These are phyloP conservation scores for Ascocoryne sarcoides DNA, from an alignment of 2,329 filamentous ascomycete species.

Conservation along the genomic window DNA sequence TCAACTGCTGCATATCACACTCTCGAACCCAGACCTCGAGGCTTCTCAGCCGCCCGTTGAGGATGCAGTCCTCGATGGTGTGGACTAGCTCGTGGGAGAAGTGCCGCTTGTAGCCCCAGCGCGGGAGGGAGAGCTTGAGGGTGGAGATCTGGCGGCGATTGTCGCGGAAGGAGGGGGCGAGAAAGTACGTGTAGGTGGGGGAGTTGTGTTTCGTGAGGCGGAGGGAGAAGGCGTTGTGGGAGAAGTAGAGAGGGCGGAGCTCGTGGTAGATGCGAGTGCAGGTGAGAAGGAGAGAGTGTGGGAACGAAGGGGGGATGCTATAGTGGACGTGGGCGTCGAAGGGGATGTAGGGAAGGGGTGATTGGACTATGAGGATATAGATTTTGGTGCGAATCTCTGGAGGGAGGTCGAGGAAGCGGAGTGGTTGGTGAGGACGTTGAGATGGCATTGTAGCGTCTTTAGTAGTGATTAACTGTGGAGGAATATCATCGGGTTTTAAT, in stretches of 20 bases:
- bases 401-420: conserved; percentile 23
- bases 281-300: conserved; percentile 19
- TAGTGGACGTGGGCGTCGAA: neutral
- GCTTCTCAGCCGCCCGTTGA: conserved; percentile 20
- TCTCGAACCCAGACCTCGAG: conserved; percentile 19
- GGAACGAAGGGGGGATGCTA: conserved; percentile 6
- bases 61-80: conserved; percentile 19
- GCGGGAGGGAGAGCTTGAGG: conserved; percentile 10
- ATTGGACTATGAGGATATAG: conserved; percentile 13
- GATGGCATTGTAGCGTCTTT: too few species aligned
- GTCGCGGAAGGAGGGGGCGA: conserved; percentile 12
- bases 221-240: conserved; percentile 19
- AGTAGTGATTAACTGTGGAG: too few species aligned
- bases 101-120: conserved; percentile 22
- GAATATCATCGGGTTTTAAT: too few species aligned
- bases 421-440: conserved; percentile 10
- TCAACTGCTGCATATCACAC: conserved; percentile 4
- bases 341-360: conserved; percentile 5
- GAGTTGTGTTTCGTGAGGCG: too few species aligned
- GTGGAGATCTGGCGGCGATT: conserved; percentile 15
- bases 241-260: conserved; percentile 21
- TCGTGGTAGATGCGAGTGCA: conserved; percentile 22
- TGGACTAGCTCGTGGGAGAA: conserved; percentile 13
- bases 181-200: too few species aligned
- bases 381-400: conserved; percentile 23